These are phyloP conservation scores for Chenopodium quinoa DNA, from an alignment of 148 eudicot species.

Conservation along the genomic window DNA sequence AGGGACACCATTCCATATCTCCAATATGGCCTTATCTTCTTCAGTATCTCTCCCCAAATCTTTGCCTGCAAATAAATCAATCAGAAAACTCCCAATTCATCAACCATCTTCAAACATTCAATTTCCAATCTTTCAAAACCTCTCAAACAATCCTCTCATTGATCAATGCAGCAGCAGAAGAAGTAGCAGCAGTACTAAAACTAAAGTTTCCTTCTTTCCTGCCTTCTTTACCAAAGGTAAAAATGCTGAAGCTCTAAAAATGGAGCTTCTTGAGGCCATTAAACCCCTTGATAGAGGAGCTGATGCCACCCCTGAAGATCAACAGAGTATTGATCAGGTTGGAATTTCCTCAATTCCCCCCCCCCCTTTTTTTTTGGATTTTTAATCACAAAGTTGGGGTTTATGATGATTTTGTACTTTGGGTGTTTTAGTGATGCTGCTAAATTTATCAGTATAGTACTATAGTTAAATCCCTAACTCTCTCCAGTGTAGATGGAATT, in stretches of 20 bases:
- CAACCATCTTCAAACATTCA: slow-evolving; percentile 20
- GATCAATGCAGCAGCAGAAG: slow-evolving; percentile 8
- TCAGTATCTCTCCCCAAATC: slow-evolving; percentile 1
- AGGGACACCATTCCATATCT: too few species aligned
- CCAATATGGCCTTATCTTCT: slow-evolving; percentile 28
- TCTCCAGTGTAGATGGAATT: neutral
- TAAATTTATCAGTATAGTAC: too few species aligned
- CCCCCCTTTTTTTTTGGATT: neutral
- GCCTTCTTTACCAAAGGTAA: slow-evolving; percentile 50
- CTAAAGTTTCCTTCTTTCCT: slow-evolving; percentile 57
- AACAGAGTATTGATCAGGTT: slow-evolving; percentile 57
- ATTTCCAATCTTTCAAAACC: slow-evolving; percentile 5
- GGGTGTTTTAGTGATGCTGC: too few species aligned
- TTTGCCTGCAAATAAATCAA: slow-evolving; percentile 18
- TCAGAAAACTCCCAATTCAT: neutral
- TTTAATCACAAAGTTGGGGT: neutral
- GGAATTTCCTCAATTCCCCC: neutral
- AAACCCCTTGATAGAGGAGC: slow-evolving; percentile 72
- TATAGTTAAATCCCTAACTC: too few species aligned
- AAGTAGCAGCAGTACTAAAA: slow-evolving; percentile 10
- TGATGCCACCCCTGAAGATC: slow-evolving; percentile 68
- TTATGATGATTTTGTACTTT: neutral
- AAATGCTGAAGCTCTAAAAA: slow-evolving; percentile 44
- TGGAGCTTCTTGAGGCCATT: slow-evolving; percentile 74
- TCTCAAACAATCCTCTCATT: neutral